Base-by-base conservation (phyloP, 805 yeast species). In the Starmerella powellii region DNA sequence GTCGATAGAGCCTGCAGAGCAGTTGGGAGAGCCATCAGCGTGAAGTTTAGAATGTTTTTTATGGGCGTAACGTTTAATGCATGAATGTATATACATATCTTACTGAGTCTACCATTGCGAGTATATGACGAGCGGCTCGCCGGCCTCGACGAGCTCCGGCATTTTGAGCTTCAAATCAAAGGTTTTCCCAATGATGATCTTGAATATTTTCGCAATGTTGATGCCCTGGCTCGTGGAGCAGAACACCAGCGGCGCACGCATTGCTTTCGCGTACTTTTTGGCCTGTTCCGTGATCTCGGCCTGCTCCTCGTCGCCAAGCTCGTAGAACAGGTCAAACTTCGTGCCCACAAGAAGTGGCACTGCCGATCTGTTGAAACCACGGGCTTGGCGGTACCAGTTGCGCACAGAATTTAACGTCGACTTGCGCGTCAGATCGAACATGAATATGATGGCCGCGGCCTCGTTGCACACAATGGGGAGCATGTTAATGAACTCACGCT, bases 401-500 rank as follows among this genome's bases (percentile, higher is more conserved):
- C 84, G 83, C 41, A 88, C 71, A n/a, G 87, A 79, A 56, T 80
- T 81, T 40, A 88, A 67, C 0, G 95, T 84, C 21, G 86, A 74
- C 49, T 81, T 83, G 35, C 95, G 70, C 1, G 95, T 83, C 45
- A 88, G 64, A 62, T 88, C 97, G 66, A 81, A 88, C 78, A 83
- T 76, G 55, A 87, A 86, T 33, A 88, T 67, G 20, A 88, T 75
- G 1, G 95, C 94, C 12, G 86, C 91, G 0, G 97, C 91, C 48
- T 87, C 96, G 50, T 80, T 77, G 13, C 93, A 80, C 12, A 88
- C 95, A 44, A 88, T 67, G 18, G 96, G 95, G 31, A 91, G 66
- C 98, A 88, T 88, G 59, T 88, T 88, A 41, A 86, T 83, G 63
- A 85, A 88, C 61, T 91, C 96, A 40, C 83, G 73, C 54, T 87